Conservation (phyloP, 495 filamentous ascomycete genomes). For the Tetracladium marchalianum region DNA sequence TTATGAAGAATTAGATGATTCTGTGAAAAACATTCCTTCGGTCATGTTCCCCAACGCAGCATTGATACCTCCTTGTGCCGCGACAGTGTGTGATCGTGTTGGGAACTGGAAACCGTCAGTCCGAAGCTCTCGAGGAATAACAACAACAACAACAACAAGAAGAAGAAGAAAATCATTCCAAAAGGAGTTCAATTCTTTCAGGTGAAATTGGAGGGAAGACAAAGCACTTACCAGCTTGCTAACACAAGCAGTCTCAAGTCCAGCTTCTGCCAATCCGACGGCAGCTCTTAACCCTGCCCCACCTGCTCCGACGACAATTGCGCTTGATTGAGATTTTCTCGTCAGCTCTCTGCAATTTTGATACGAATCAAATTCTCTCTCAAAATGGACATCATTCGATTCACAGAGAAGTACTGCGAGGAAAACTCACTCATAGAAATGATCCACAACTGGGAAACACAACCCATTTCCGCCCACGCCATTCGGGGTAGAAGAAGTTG, state of each 20-base stretch:
- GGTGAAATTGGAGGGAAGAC: too few relatives aligned
- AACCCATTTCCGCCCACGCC: not conserved
- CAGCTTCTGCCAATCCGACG: slow-evolving; percentile 17
- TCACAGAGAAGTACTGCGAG: not conserved
- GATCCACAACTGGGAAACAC: slow-evolving; percentile 10
- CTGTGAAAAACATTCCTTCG: slow-evolving; percentile 6
- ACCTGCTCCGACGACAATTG: slow-evolving; percentile 20
- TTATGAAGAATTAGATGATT: not conserved
- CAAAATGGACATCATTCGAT: not conserved
- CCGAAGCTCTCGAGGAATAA: too few relatives aligned
- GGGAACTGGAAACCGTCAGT: slow-evolving; percentile 11
- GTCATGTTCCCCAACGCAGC: slow-evolving; percentile 20
- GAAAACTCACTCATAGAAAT: slow-evolving; percentile 16
- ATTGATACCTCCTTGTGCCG: slow-evolving; percentile 21
- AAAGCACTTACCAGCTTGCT: slow-evolving; percentile 17
- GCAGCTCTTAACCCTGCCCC: slow-evolving; percentile 19
- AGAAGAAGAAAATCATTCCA: too few relatives aligned
- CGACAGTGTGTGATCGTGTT: slow-evolving; percentile 18
- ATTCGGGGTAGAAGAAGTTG: too few relatives aligned
- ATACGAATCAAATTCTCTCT: not conserved
- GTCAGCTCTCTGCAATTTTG: not conserved
- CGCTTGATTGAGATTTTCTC: slow-evolving; percentile 2
- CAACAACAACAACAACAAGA: not conserved
- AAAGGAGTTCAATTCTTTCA: too few relatives aligned
- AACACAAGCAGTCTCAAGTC: slow-evolving; percentile 18